Conservation (phyloP, 257 asterid species). For the Handroanthus guayacan region DNA sequence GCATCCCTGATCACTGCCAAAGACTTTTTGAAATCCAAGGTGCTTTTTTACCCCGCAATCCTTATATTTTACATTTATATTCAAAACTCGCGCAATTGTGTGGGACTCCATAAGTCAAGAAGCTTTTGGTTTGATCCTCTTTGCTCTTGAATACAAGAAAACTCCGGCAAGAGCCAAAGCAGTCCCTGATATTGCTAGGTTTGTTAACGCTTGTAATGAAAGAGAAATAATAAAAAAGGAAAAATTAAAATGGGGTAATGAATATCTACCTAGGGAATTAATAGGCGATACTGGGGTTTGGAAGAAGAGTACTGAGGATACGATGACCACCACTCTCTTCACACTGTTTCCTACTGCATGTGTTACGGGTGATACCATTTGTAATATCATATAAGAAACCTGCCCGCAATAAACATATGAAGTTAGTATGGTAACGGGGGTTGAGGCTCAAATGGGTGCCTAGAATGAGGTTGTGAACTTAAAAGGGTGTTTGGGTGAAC, state of each 20-base stretch:
- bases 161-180: conserved; percentile 90
- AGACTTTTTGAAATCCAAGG: neutral
- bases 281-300: conserved; percentile 63
- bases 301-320: conserved; percentile 77
- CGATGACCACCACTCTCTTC: conserved; percentile 87
- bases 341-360: conserved; percentile 91
- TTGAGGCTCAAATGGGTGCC: neutral
- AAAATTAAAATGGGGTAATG: neutral
- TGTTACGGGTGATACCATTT: conserved; percentile 85
- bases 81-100: neutral
- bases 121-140: conserved; percentile 68
- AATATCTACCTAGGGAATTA: conserved; percentile 58
- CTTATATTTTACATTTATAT: neutral
- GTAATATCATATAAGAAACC: conserved; percentile 81
- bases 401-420: conserved; percentile 37
- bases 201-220: neutral
- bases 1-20: neutral
- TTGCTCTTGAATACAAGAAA: conserved; percentile 74
- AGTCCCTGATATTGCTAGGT: conserved; percentile 58
- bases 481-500: no score
- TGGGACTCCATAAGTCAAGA: conserved; percentile 32
- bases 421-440: neutral
- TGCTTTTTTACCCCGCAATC: neutral
- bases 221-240: neutral
- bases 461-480: neutral